A percentile compares a stretch with the other conserved stretches of the same genome.
Evolutionary conservation across 441 rosid species (phyloP).

Genomic region (Brassica balearica): DNA sequence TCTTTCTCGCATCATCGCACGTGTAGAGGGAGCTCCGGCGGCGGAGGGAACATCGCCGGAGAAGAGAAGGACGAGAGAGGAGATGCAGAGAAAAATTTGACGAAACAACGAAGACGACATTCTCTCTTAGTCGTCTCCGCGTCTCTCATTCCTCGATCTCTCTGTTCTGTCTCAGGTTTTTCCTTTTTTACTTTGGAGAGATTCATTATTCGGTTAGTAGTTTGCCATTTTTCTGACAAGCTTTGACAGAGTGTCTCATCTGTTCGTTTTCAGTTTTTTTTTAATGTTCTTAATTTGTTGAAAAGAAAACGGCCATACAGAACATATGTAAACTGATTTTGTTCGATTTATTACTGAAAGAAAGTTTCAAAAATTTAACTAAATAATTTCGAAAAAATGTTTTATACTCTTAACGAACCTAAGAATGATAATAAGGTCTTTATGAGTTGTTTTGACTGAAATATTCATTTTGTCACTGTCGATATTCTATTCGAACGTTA

Average conservation of each 20-base stretch:
- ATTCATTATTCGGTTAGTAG: conserved; percentile 43
- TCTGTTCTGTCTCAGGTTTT: conserved; percentile 12
- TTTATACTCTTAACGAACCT: background rate
- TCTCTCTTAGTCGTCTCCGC: conserved; percentile 32
- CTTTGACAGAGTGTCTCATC: conserved; percentile 33
- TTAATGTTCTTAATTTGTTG: conserved; percentile 20
- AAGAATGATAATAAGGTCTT: background rate
- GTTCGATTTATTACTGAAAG: background rate
- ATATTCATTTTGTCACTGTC: background rate
- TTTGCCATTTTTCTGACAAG: conserved; percentile 27
- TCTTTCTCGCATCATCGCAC: conserved; percentile 16
- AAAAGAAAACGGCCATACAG: conserved; percentile 11
- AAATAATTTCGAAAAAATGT: background rate
- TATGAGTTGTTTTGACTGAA: background rate
- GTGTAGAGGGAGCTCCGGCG: background rate
- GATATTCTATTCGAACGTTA: conserved; percentile 1
- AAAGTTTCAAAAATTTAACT: background rate
- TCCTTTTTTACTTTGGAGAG: background rate
- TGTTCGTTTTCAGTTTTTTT: conserved; percentile 26
- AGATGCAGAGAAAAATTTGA: conserved; percentile 12
- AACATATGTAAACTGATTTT: conserved; percentile 40
- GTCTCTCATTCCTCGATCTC: conserved; percentile 29
- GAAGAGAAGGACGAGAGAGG: conserved; percentile 14
- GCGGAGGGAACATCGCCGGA: background rate
- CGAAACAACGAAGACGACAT: conserved; percentile 48